These are phyloP conservation scores for Vanderwaltozyma yarrowii DNA, from an alignment of 805 yeast species.

Conservation along the genomic window DNA sequence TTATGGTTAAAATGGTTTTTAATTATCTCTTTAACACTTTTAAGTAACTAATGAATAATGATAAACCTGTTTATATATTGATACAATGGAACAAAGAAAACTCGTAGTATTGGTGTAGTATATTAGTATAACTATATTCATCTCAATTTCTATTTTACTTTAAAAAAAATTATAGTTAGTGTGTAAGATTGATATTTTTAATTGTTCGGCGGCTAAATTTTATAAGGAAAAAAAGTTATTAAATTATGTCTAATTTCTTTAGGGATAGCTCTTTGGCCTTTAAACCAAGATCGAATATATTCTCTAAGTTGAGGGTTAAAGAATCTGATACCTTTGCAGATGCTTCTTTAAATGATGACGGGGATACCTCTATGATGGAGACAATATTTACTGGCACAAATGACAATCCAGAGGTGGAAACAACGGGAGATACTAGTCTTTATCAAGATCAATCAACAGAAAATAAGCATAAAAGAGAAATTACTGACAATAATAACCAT, in stretches of 20 bases:
- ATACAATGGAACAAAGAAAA: no score
- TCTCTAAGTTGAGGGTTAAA: slow-evolving; percentile 20
- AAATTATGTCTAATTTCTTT: slow-evolving; percentile 25
- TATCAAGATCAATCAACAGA: neutral
- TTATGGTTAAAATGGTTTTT: no score
- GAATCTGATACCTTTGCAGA: slow-evolving; percentile 5
- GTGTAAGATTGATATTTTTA: no score
- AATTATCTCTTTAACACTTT: no score
- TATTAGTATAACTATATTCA: no score
- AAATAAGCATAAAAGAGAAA: neutral
- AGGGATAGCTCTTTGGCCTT: slow-evolving; percentile 24
- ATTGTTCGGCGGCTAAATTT: slow-evolving; percentile 2
- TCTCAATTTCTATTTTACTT: no score
- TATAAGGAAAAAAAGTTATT: no score
- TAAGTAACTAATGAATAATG: no score
- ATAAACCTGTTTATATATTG: no score
- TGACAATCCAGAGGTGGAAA: neutral
- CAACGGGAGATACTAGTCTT: neutral
- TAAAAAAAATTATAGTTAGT: no score
- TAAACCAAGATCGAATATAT: slow-evolving; percentile 27
- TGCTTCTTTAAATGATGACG: neutral
- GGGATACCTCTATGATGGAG: neutral
- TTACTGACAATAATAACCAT: neutral
- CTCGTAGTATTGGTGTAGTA: no score
- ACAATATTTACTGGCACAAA: neutral